Evolutionary conservation across 2,329 filamentous ascomycete species (phyloP).

Genomic region (Coniochaeta sp.): DNA sequence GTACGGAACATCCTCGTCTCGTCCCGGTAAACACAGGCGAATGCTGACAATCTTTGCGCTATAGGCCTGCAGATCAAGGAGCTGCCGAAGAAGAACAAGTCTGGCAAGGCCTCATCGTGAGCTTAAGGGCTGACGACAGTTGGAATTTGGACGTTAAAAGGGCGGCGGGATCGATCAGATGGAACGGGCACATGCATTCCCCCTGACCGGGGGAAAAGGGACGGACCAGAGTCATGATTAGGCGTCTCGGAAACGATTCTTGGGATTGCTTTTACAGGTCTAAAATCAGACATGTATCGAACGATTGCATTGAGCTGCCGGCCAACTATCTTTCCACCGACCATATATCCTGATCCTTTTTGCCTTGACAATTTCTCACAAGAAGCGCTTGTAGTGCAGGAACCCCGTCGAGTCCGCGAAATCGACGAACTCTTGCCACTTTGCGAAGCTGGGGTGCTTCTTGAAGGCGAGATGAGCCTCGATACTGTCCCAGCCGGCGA

Average conservation of each 20-base stretch:
- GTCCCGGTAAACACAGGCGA: background rate
- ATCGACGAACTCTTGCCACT: slow-evolving; percentile 14
- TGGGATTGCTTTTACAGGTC: slow-evolving; percentile 34
- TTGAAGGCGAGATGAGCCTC: slow-evolving; percentile 23
- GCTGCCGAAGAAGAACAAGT: slow-evolving; percentile 36
- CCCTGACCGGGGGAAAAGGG: slow-evolving; percentile 18
- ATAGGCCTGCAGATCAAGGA: slow-evolving; percentile 45
- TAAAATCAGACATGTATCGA: slow-evolving; percentile 16
- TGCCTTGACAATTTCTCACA: slow-evolving; percentile 10
- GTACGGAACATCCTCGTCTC: slow-evolving; percentile 53
- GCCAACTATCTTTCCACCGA: background rate
- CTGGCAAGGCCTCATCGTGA: slow-evolving; percentile 14
- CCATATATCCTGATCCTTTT: background rate
- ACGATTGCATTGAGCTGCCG: slow-evolving; percentile 14
- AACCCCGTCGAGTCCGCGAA: slow-evolving; percentile 15
- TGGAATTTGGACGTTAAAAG: background rate
- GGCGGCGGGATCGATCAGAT: slow-evolving; percentile 2
- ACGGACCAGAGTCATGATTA: slow-evolving; percentile 31
- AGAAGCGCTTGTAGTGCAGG: slow-evolving; percentile 23
- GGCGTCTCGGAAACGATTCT: slow-evolving; percentile 45
- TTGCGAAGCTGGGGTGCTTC: slow-evolving; percentile 14
- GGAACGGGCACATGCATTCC: slow-evolving; percentile 15
- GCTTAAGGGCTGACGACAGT: slow-evolving; percentile 15
- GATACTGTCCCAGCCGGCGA: slow-evolving; percentile 27
- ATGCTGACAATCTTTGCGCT: background rate